Conservation (phyloP, 2,329 filamentous ascomycete genomes). For the Proliferodiscus dingleyae region DNA sequence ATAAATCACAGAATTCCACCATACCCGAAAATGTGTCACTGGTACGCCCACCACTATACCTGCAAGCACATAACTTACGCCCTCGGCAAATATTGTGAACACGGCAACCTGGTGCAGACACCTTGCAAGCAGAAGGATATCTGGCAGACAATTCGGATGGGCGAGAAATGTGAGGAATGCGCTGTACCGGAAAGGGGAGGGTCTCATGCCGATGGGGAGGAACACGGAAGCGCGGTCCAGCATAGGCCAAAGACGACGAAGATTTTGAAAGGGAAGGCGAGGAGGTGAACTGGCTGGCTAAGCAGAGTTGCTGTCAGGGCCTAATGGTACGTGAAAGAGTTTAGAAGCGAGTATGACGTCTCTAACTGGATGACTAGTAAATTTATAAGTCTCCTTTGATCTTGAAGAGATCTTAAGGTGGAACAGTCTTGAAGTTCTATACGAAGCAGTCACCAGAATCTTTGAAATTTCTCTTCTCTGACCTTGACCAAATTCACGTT, state of each 20-base stretch:
- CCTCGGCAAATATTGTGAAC: slow-evolving; percentile 26
- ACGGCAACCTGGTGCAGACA: slow-evolving; percentile 26
- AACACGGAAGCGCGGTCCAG: no score
- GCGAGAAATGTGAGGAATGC: slow-evolving; percentile 28
- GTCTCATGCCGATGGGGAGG: neutral
- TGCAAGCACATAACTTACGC: slow-evolving; percentile 28
- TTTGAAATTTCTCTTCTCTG: no score
- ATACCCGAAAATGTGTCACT: slow-evolving; percentile 26
- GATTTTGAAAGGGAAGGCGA: slow-evolving; percentile 1
- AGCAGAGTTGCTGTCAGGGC: no score
- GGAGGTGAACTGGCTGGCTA: neutral
- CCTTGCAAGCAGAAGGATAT: slow-evolving; percentile 26
- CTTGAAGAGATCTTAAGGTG: no score
- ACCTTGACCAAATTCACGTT: no score
- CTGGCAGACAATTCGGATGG: slow-evolving; percentile 28
- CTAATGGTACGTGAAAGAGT: no score
- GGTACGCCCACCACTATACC: slow-evolving; percentile 27
- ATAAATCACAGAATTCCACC: neutral
- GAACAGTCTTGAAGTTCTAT: no score
- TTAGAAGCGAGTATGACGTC: no score
- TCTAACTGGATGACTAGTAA: no score
- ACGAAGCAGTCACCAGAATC: no score
- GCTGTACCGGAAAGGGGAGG: slow-evolving; percentile 15
- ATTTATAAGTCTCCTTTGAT: no score
- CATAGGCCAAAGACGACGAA: neutral